Evolutionary conservation across 371 early-diverging fungal genomes (phyloP), one percentile per base, ranked within the genome.

Genomic region (Nematocida ironsii): DNA sequence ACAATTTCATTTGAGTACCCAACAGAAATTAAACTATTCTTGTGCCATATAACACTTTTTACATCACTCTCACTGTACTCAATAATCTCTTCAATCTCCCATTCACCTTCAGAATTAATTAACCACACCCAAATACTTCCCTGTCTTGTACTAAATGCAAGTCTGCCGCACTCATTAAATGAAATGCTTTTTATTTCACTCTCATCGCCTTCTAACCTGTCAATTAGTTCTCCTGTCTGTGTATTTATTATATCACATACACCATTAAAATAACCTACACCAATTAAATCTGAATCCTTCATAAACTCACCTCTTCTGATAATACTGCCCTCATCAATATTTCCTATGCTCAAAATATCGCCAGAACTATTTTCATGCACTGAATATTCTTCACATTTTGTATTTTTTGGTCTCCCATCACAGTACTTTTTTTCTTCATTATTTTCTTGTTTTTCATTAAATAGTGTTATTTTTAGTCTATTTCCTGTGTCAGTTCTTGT

Each of bases 51-150:
- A 6, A 61, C 54, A 4, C 23, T 78, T 44, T 78, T 78, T 23
- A 78, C 70, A 50, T 78, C 80, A n/a, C 20, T 68, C 39, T 78
- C 80, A 57, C 80, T 78, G 55, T 78, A 78, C 80, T 78, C 80
- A n/a, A 78, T 56, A 9, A 78, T 55, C 71, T 78, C 80, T 42
- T 78, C 80, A 25, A 78, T 68, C 60, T 78, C 80, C 80, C 80
- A 78, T 27, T 23, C 60, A 6, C 60, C 69, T 5, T 33, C 44
- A 9, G 70, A 70, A 39, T 57, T 44, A 44, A 67, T 13, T 39
- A 25, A 6, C 80, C 80, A 78, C 11, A 78, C 44, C 80, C 80
- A 78, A 7, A 78, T 39, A 61, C 55, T 48, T 39, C 80, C 80
- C 20, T 69, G 55, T 48, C 80, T 48, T 13, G 69, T 78, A 52